Percentiles rank a stretch among this genome's conserved stretches.
phyloP scores from a whole-genome alignment of 306 rosid species.

The Acmispon strigosus region DNA sequence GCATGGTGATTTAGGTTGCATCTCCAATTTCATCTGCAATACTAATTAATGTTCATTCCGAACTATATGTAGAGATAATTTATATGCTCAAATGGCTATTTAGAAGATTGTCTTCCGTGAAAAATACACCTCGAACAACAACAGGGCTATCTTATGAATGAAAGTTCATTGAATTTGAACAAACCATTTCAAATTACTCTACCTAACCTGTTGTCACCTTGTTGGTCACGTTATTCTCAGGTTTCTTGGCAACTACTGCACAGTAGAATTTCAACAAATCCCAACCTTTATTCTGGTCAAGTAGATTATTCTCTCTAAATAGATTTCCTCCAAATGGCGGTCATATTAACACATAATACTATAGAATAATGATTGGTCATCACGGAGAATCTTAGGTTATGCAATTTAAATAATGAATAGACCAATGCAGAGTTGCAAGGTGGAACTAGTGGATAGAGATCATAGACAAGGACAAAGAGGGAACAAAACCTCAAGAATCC shows the following conservation, averaged over 20 bases:
- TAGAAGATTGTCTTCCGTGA: too few relatives aligned
- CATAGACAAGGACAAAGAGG: neutral
- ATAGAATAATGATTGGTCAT: neutral
- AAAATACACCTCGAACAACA: too few relatives aligned
- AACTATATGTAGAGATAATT: too few relatives aligned
- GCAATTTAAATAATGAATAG: neutral
- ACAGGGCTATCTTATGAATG: too few relatives aligned
- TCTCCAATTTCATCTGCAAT: too few relatives aligned
- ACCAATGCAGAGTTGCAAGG: neutral
- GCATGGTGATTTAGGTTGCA: too few relatives aligned
- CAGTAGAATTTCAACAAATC: neutral
- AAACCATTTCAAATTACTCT: too few relatives aligned
- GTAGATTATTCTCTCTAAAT: neutral
- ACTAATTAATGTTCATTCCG: too few relatives aligned
- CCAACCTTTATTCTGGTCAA: neutral
- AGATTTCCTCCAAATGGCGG: neutral
- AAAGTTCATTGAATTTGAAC: too few relatives aligned
- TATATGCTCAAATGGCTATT: too few relatives aligned
- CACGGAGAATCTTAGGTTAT: slow-evolving; percentile 7
- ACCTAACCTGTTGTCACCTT: too few relatives aligned
- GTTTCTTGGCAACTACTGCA: neutral
- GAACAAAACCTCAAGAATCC: neutral
- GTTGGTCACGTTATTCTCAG: too few relatives aligned
- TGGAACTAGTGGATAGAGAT: neutral
- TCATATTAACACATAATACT: neutral